Evolutionary conservation across 352 stramenopile genomes (phyloP), one percentile per base, ranked within the genome.

Genomic region (Pythium periplocum): DNA sequence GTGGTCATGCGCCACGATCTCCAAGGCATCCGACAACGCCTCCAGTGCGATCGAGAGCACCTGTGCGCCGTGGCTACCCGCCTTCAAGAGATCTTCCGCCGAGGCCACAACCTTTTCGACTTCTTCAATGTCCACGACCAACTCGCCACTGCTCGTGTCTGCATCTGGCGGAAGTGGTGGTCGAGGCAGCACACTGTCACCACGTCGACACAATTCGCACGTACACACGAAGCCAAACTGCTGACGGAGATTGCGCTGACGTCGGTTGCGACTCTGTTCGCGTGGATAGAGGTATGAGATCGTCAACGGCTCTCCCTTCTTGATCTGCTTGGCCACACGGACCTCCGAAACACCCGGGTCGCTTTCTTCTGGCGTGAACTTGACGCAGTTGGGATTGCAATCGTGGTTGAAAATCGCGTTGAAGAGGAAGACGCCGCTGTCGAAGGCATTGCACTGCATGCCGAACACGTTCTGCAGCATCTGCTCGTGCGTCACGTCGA

Each of bases 341-440:
- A 97, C 90, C 70, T 98, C 91, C 4, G 93, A 98, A 56, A 96
- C 81, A 26, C 73, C 72, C 12, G 51, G 39, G 10, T 68, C 60
- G 59, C 69, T 53, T 4, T 72, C 57, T 42, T 90, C 71, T 6
- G 78, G 79, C 35, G 68, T 86, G 60, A 97, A 97, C 68, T 98
- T 98, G 64, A 97, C 82, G 62, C 93, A 98, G 55, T 98, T 98
- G 35, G 93, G 90, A 67, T 97, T 88, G 66, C 87, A 95, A 40
- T 89, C 77, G 66, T 98, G 93, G 73, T 98, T 98, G 61, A 98
- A 93, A 72, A 98, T 97, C 26, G 87, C 88, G 53, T 93, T 95
- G 64, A 96, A 93, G 12, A 96, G 67, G 59, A 97, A 98, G 31
- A 98, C 68, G 35, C 93, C 93, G 34, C 87, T 97, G 60, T 96